phyloP scores from a whole-genome alignment of 2,329 filamentous ascomycete species.

The Atkinsonella hypoxylon region DNA sequence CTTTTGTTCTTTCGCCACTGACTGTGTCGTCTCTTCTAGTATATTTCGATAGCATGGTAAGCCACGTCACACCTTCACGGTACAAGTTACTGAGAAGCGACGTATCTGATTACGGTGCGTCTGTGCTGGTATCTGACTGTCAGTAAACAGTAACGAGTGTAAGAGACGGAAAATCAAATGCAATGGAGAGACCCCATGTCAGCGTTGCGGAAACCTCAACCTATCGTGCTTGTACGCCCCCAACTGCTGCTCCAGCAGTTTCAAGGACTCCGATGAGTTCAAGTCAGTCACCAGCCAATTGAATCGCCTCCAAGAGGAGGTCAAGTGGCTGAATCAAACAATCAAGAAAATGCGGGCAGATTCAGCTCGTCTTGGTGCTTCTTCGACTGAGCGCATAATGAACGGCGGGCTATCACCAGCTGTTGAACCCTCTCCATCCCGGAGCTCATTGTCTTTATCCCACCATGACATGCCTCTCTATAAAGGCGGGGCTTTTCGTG shows the following conservation, averaged over 20 bases:
- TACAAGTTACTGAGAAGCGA: neutral
- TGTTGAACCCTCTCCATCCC: conserved; percentile 31
- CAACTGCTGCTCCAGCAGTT: conserved; percentile 60
- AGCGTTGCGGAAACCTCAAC: conserved; percentile 56
- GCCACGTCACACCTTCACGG: conserved; percentile 11
- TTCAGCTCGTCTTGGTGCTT: conserved; percentile 28
- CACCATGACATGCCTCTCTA: conserved; percentile 34
- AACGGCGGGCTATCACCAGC: conserved; percentile 18
- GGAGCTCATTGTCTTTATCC: conserved; percentile 25
- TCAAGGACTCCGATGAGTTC: conserved; percentile 90
- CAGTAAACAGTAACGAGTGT: conserved; percentile 50
- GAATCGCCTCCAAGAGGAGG: conserved; percentile 66
- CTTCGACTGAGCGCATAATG: conserved; percentile 30
- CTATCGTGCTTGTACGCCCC: conserved; percentile 53
- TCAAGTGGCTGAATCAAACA: conserved; percentile 62
- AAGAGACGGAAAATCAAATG: conserved; percentile 68
- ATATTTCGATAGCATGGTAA: conserved; percentile 51
- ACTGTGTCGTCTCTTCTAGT: conserved; percentile 22
- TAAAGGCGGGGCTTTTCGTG: conserved; percentile 59
- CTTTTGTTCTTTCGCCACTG: neutral
- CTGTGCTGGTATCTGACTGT: neutral
- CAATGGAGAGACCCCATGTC: conserved; percentile 57
- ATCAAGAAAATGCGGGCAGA: conserved; percentile 56
- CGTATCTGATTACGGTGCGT: neutral
- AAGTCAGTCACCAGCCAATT: conserved; percentile 69